phyloP scores from a whole-genome alignment of 179 eudicot species.

The Amaranthus tricolor region DNA sequence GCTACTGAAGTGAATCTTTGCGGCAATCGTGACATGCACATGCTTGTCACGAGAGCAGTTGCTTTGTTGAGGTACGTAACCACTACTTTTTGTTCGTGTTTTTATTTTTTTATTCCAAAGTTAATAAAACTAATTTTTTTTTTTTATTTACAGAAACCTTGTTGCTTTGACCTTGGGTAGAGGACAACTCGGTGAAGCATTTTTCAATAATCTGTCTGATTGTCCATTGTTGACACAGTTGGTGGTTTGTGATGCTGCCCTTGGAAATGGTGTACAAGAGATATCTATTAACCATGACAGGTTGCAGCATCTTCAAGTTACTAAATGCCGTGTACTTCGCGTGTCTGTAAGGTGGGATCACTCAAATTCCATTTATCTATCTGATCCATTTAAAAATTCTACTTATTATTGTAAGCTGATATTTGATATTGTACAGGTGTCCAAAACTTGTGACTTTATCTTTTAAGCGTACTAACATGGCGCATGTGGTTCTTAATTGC shows the following conservation, averaged over 20 bases:
- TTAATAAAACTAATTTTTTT: slow-evolving; percentile 24
- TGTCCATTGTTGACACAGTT: slow-evolving; percentile 66
- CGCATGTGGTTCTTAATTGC: slow-evolving; percentile 84
- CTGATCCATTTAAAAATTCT: background rate
- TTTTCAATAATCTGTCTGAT: slow-evolving; percentile 68
- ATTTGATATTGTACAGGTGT: slow-evolving; percentile 54
- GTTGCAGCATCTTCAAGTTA: slow-evolving; percentile 70
- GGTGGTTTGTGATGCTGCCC: slow-evolving; percentile 69
- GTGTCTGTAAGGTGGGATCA: slow-evolving; percentile 66
- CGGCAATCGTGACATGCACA: slow-evolving; percentile 59
- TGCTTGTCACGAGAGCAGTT: slow-evolving; percentile 68
- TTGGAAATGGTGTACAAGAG: slow-evolving; percentile 89
- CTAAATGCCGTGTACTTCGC: slow-evolving; percentile 82
- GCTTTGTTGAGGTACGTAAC: slow-evolving; percentile 64
- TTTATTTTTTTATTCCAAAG: background rate
- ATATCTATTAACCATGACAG: slow-evolving; percentile 74
- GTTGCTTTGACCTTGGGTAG: slow-evolving; percentile 72
- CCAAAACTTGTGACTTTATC: slow-evolving; percentile 81
- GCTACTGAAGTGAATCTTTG: slow-evolving; percentile 68
- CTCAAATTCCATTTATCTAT: background rate
- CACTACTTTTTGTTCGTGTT: slow-evolving; percentile 11
- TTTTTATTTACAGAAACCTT: slow-evolving; percentile 53
- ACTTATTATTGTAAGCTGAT: slow-evolving; percentile 7
- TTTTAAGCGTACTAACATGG: slow-evolving; percentile 94
- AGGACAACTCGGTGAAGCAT: slow-evolving; percentile 74